Conservation (phyloP, 2,329 filamentous ascomycete genomes). For the Aspergillus pseudonomiae region DNA sequence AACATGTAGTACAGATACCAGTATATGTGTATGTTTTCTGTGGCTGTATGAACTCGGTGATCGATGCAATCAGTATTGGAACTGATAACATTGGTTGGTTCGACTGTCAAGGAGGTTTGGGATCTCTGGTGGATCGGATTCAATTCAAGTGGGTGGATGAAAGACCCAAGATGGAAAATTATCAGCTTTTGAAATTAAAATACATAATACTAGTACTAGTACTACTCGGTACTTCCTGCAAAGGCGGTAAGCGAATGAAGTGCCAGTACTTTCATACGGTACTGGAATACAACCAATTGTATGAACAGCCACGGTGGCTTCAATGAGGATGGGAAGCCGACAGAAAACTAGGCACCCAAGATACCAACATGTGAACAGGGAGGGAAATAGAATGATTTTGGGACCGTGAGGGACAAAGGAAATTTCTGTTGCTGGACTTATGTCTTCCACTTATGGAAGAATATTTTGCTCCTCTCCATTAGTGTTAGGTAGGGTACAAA, state of each 20-base stretch:
- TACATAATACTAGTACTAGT: neutral
- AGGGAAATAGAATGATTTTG: neutral
- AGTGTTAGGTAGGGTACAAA: neutral
- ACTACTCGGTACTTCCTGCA: neutral
- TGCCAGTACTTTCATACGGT: neutral
- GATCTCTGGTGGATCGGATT: neutral
- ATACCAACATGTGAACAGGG: constrained; percentile 7
- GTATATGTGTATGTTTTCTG: neutral
- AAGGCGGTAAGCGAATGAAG: neutral
- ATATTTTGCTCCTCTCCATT: neutral
- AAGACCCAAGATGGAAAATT: neutral
- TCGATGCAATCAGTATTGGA: neutral
- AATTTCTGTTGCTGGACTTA: neutral
- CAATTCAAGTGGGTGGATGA: neutral
- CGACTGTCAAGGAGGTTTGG: neutral
- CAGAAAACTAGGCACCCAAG: constrained; percentile 16
- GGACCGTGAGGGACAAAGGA: neutral
- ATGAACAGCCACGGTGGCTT: constrained; percentile 26
- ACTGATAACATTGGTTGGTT: neutral
- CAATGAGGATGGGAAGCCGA: constrained; percentile 13
- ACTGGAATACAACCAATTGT: neutral
- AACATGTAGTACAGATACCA: constrained; percentile 1
- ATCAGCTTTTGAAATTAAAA: constrained; percentile 1
- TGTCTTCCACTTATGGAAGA: neutral
- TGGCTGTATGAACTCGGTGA: neutral